Evolutionary conservation across 192 early-diverging fungal species (phyloP), one percentile per base, ranked within the genome.

Genomic region (Backusella parvicylindrica): DNA sequence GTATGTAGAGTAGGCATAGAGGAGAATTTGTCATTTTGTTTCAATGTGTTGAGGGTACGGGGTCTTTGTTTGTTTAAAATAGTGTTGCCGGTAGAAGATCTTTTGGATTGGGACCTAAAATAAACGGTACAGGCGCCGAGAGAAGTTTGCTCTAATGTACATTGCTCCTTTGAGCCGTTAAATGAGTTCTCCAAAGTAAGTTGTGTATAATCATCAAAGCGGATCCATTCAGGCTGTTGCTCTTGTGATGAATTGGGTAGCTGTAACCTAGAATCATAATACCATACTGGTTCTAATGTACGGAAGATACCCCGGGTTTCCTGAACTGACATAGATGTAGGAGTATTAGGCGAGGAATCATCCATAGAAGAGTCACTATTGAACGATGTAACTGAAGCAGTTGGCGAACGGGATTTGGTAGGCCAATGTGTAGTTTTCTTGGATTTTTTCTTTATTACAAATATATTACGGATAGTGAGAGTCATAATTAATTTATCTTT

Each of bases 261-360:
- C 5, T 70, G 68, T 7, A 32, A 40, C 15, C 36, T 31, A 13
- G 66, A 69, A 21, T 68, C 18, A 40, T 68, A 75, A 30, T 53
- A 73, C 77, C 77, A 78, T 0, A 32, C 31, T 11, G 64, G 33
- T n/a, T 73, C 71, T 31, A 78, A 50, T 18, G 71, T 78, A 12
- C 77, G 77, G 26, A 78, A 73, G 12, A 78, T 68, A 53, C 71
- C 77, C 30, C 71, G 71, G 18, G 28, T 63, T 15, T 78, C 77
- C 18, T 40, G 35, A 11, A 56, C 6, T 66, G 31, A 53, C 7
- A 35, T 18, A 6, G 64, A 23, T 26, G 40, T 70, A 56, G 75
- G 77, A 0, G 71, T 68, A 16, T 64, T 30, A n/a, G 77, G 77
- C 21, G 31, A 41, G 4, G 64, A 72, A 60, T 70, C 68, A 43